A percentile compares a stretch with the other conserved stretches of the same genome.
Conservation (phyloP, 768 basidiomycete genomes). For the Cantharellus anzutake region DNA sequence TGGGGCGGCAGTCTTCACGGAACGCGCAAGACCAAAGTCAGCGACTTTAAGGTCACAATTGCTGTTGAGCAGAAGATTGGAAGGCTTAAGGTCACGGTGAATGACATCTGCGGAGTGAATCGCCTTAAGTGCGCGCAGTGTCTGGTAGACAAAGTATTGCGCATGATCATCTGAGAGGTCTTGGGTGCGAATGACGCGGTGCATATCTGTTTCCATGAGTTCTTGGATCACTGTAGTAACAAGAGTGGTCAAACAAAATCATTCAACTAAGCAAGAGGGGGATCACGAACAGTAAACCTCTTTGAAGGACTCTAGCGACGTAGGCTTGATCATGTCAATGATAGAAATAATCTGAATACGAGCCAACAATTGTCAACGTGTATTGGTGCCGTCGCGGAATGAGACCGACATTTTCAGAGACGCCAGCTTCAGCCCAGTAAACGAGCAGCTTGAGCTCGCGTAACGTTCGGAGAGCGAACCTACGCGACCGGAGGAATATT, state of each 20-base stretch:
- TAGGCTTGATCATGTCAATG: conserved; percentile 71
- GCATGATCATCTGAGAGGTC: conserved; percentile 91
- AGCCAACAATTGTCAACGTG: conserved; percentile 11
- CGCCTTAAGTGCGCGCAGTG: conserved; percentile 86
- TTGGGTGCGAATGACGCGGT: conserved; percentile 92
- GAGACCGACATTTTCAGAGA: neutral
- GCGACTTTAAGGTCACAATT: conserved; percentile 34
- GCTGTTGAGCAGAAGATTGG: conserved; percentile 22
- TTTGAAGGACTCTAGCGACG: conserved; percentile 64
- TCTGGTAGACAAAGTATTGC: conserved; percentile 66
- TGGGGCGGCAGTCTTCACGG: conserved; percentile 15
- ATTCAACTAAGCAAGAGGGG: neutral
- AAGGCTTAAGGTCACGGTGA: conserved; percentile 26
- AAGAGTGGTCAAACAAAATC: neutral
- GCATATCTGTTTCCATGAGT: conserved; percentile 92
- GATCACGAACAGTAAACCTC: conserved; percentile 39
- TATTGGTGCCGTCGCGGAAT: conserved; percentile 6
- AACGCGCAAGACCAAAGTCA: conserved; percentile 72
- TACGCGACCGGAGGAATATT: conserved; percentile 39
- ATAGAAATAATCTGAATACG: conserved; percentile 64
- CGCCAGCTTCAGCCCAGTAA: conserved; percentile 10
- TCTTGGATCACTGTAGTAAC: conserved; percentile 38
- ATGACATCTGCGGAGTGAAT: conserved; percentile 85
- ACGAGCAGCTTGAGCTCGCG: conserved; percentile 55
- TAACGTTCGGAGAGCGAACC: conserved; percentile 78